Conservation (phyloP, 192 early-diverging fungal genomes). For the Glomus cerebriforme region DNA sequence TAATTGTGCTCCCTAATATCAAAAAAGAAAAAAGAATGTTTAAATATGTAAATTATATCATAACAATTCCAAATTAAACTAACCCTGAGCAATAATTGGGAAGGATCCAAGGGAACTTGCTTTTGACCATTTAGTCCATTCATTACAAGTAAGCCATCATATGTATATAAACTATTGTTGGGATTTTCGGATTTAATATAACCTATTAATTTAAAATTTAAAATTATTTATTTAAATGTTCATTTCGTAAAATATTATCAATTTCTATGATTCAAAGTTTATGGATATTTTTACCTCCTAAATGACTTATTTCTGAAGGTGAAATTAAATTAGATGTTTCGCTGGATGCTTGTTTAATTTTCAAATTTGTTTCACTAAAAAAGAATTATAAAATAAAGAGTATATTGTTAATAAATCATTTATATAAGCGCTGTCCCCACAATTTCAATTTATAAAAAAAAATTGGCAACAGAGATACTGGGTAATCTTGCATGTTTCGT, state of each 20-base stretch:
- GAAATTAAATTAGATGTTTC: slow-evolving; percentile 79
- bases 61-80: background rate
- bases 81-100: slow-evolving; percentile 84
- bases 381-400: slow-evolving; percentile 5
- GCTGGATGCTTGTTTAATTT: slow-evolving; percentile 91
- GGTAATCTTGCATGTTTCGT: background rate
- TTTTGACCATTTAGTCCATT: slow-evolving; percentile 53
- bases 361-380: slow-evolving; percentile 91
- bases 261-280: background rate
- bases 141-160: slow-evolving; percentile 75
- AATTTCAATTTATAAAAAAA: background rate
- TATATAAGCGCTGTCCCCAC: background rate
- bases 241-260: background rate
- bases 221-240: background rate
- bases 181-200: slow-evolving; percentile 90
- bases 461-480: background rate
- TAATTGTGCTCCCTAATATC: slow-evolving; percentile 78
- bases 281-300: background rate
- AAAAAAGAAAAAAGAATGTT: background rate
- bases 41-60: background rate
- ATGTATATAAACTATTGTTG: slow-evolving; percentile 97
- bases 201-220: slow-evolving; percentile 42
- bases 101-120: slow-evolving; percentile 86
- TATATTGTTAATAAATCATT: slow-evolving; percentile 8
- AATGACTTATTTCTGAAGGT: slow-evolving; percentile 62